Base-by-base conservation (phyloP, 2,329 filamentous ascomycete species). In the Botryotinia convoluta region DNA sequence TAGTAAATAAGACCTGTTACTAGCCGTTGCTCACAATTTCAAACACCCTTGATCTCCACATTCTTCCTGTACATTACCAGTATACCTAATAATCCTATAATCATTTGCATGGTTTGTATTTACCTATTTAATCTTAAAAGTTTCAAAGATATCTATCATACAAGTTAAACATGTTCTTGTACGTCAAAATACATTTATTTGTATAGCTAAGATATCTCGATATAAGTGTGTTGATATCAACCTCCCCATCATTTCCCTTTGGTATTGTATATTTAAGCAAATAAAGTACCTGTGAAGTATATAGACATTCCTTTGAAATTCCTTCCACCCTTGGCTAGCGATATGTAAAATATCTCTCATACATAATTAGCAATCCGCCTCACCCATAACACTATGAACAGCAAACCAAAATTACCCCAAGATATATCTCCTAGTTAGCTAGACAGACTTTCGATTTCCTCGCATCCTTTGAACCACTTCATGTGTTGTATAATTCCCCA, bases 1-100 rank as follows among this genome's bases (percentile, higher is more conserved):
- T 16, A 54, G 26, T 4, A 14, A 16, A 5, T 6, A 16, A n/a
- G 0, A 14, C 12, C 9, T 7, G 6, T 10, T 0, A 2, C 10
- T 7, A n/a, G 26, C 26, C 16, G 12, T 8, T 54, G 26, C 12
- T 54, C 48, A n/a, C 48, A 0, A 54, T n/a, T n/a, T 10, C 22
- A 48, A 48, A 48, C 2, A 26, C 45, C 12, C 22, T 26, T 26
- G 9, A 54, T 16, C 0, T 54, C 12, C 12, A 54, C 10, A n/a
- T 54, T n/a, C 48, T 54, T 29, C n/a, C 51, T 4, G 0, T 29
- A 0, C 6, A 29, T 29, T 3, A 2, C 5, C 14, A 29, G n/a
- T 29, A 29, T 54, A 29, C 14, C n/a, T 16, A 9, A 5, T 29
- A 54, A 18, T 18, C 1, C n/a, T 29, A 54, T 4, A 18, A 3